Evolutionary conservation across 345 rosid genomes (phyloP).

Genomic region (Corymbia maculata): DNA sequence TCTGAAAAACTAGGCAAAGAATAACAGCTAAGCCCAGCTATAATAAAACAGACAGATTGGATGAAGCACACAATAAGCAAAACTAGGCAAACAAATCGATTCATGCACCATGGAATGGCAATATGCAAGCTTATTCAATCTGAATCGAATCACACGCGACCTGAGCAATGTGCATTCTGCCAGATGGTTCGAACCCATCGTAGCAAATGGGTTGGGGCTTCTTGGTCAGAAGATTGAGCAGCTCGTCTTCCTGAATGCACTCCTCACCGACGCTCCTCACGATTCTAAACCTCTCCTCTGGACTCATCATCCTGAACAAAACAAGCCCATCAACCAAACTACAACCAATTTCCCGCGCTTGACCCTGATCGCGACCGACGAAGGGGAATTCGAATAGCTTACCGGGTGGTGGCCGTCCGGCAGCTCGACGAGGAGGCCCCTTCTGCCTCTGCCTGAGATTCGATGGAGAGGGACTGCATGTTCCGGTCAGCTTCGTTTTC

Average conservation of each 20-base stretch:
- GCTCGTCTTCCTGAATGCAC: slow-evolving; percentile 76
- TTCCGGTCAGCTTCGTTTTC: background rate
- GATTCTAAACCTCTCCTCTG: slow-evolving; percentile 53
- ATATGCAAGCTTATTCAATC: background rate
- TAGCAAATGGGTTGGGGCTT: slow-evolving; percentile 75
- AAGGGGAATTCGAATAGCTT: background rate
- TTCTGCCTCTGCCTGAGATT: background rate
- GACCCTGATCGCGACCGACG: background rate
- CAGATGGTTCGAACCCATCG: slow-evolving; percentile 91
- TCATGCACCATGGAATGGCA: background rate
- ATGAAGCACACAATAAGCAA: background rate
- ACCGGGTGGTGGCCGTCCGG: slow-evolving; percentile 7
- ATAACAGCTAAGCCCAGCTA: background rate
- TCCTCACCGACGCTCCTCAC: slow-evolving; percentile 77
- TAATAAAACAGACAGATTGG: background rate
- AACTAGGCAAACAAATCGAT: background rate
- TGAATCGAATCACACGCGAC: background rate
- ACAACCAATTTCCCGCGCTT: background rate
- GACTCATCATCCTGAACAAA: slow-evolving; percentile 29
- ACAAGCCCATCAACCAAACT: background rate
- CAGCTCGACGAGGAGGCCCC: slow-evolving; percentile 11
- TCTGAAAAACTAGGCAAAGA: background rate
- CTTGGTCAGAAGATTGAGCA: slow-evolving; percentile 53
- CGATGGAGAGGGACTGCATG: background rate
- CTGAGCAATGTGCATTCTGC: slow-evolving; percentile 95